phyloP scores from a whole-genome alignment of 2,329 filamentous ascomycete genomes.

The Triangularia verruculosa region DNA sequence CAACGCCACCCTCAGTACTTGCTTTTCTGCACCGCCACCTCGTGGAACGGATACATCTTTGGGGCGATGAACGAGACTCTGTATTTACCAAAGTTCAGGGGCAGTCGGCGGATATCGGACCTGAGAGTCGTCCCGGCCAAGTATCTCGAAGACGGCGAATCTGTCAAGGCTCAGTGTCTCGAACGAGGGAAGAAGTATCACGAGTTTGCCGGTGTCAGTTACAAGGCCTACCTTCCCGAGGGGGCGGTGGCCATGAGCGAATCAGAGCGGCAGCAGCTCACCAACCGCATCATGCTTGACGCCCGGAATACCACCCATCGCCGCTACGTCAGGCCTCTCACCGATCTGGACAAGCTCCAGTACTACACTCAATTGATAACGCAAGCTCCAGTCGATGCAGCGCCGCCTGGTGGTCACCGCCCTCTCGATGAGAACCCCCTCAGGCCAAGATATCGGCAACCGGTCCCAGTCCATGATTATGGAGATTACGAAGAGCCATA shows the following conservation, averaged over 20 bases:
- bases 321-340: neutral
- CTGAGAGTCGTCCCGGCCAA: slow-evolving; percentile 6
- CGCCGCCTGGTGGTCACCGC: slow-evolving; percentile 16
- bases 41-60: slow-evolving; percentile 12
- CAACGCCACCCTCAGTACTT: neutral
- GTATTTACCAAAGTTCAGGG: neutral
- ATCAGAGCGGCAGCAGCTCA: neutral
- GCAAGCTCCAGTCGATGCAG: slow-evolving; percentile 21
- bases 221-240: slow-evolving; percentile 16
- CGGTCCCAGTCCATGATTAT: neutral
- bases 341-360: neutral
- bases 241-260: neutral
- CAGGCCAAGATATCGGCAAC: neutral
- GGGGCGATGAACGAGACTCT: neutral
- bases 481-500: neutral
- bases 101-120: slow-evolving; percentile 9
- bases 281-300: neutral
- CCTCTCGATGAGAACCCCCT: slow-evolving; percentile 3
- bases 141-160: neutral
- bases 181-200: slow-evolving; percentile 14
- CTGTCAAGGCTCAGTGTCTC: slow-evolving; percentile 5
- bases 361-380: slow-evolving; percentile 16
- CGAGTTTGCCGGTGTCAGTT: slow-evolving; percentile 7
- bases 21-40: slow-evolving; percentile 1
- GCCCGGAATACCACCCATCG: neutral